These are phyloP conservation scores for Ceratobasidium sp. DNA, from an alignment of 1,284 basidiomycete species.

Conservation along the genomic window DNA sequence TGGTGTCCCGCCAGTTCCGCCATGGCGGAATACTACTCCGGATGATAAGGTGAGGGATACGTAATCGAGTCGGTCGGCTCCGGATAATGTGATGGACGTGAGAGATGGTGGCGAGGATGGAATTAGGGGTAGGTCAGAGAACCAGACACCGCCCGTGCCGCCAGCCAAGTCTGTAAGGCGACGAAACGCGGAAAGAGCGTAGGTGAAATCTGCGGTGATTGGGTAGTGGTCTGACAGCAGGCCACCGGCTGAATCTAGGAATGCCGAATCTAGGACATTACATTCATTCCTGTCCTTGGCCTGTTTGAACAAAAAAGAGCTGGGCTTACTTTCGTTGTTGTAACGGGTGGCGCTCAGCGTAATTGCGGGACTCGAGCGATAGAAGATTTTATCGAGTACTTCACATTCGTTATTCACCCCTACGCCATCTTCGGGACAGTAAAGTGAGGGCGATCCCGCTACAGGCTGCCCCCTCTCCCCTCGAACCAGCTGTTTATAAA, in stretches of 20 bases:
- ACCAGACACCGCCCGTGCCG: conserved; percentile 54
- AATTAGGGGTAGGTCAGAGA: conserved; percentile 51
- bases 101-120: no score
- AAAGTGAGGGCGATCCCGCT: conserved; percentile 51
- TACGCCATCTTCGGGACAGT: conserved; percentile 51
- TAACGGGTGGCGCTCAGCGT: conserved; percentile 52
- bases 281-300: not conserved
- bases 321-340: conserved; percentile 53
- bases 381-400: conserved; percentile 58
- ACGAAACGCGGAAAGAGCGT: conserved; percentile 52
- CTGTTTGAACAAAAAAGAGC: not conserved
- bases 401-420: conserved; percentile 53
- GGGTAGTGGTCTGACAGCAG: conserved; percentile 57
- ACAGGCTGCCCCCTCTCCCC: conserved; percentile 50
- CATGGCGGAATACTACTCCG: conserved; percentile 52
- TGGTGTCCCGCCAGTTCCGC: conserved; percentile 55
- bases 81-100: no score
- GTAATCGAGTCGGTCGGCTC: conserved; percentile 54
- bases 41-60: conserved; percentile 53
- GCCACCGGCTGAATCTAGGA: conserved; percentile 53
- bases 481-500: conserved; percentile 47
- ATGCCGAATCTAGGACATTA: conserved; percentile 47
- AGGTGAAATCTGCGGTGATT: conserved; percentile 51
- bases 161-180: conserved; percentile 54
- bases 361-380: conserved; percentile 51